Evolutionary conservation across 2,329 filamentous ascomycete species (phyloP).

Genomic region (Pseudofabraea citricarpa): DNA sequence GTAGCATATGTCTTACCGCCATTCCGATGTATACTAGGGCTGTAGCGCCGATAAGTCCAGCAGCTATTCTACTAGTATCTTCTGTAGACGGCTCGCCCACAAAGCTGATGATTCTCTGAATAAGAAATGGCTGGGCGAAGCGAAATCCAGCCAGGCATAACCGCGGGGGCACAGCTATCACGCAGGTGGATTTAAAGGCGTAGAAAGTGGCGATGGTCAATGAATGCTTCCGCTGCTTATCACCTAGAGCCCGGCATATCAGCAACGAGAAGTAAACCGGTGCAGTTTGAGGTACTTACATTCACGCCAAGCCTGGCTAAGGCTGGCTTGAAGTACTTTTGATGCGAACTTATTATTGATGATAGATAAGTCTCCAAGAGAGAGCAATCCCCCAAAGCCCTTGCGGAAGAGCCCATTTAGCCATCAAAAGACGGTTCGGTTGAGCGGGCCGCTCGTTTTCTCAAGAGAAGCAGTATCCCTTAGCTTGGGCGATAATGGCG

Average conservation of each 20-base stretch:
- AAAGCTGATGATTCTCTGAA: constrained; percentile 8
- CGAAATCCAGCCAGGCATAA: constrained; percentile 9
- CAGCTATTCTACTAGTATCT: constrained; percentile 7
- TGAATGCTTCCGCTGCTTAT: background rate
- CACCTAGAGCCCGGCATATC: background rate
- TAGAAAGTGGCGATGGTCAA: background rate
- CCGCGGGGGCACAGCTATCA: constrained; percentile 5
- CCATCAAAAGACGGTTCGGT: background rate
- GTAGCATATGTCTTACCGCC: background rate
- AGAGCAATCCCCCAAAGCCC: background rate
- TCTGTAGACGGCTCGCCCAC: constrained; percentile 1
- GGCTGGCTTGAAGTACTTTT: no score
- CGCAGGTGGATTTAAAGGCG: background rate
- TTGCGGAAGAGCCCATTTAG: background rate
- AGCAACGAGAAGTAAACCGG: background rate
- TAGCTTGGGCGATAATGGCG: background rate
- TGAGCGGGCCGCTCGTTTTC: background rate
- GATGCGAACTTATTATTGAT: background rate
- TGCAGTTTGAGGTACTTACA: background rate
- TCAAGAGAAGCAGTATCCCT: background rate
- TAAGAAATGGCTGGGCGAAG: constrained; percentile 14
- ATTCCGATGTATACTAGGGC: constrained; percentile 14
- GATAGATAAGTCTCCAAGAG: background rate
- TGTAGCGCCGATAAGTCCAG: constrained; percentile 19
- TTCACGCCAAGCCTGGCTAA: no score